These are phyloP conservation scores for Cetradonia linearis DNA, from an alignment of 495 filamentous ascomycete species.

Conservation along the genomic window DNA sequence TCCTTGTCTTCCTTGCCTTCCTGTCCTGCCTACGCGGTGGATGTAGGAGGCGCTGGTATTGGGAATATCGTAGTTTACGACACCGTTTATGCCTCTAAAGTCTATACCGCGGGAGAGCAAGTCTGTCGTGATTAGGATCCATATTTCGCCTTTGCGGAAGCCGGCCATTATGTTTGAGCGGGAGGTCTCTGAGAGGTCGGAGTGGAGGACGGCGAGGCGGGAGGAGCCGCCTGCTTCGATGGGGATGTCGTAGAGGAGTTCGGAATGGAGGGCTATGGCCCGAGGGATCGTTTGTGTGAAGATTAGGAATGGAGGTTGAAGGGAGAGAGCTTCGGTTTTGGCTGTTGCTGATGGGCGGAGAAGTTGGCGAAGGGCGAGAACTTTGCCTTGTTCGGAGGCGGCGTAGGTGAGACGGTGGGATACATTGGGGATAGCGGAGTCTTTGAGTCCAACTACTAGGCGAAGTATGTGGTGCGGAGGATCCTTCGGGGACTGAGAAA, in stretches of 20 bases:
- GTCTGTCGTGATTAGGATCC: slow-evolving; percentile 93
- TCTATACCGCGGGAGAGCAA: slow-evolving; percentile 84
- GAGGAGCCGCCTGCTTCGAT: slow-evolving; percentile 72
- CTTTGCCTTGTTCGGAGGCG: slow-evolving; percentile 85
- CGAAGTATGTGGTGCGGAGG: slow-evolving; percentile 49
- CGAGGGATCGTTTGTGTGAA: slow-evolving; percentile 92
- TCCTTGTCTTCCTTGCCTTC: slow-evolving; percentile 74
- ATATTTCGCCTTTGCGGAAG: slow-evolving; percentile 87
- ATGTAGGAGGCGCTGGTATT: slow-evolving; percentile 81
- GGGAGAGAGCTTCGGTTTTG: slow-evolving; percentile 42
- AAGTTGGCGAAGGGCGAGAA: slow-evolving; percentile 82
- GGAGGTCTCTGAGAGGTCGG: slow-evolving; percentile 64
- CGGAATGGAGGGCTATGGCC: slow-evolving; percentile 74
- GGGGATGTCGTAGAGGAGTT: slow-evolving; percentile 92
- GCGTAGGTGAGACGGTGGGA: slow-evolving; percentile 81
- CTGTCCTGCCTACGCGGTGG: slow-evolving; percentile 86
- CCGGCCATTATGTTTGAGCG: slow-evolving; percentile 74
- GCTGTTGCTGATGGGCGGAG: slow-evolving; percentile 57
- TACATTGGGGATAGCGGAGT: slow-evolving; percentile 86
- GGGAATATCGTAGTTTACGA: slow-evolving; percentile 95
- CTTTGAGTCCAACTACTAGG: slow-evolving; percentile 87
- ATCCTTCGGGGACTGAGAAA: slow-evolving; percentile 16
- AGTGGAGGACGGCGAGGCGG: slow-evolving; percentile 83
- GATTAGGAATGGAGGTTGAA: slow-evolving; percentile 81
- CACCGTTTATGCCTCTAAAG: slow-evolving; percentile 81